Conservation (phyloP, 176 grass and related monocot genomes). For the Eragrostis nindensis region DNA sequence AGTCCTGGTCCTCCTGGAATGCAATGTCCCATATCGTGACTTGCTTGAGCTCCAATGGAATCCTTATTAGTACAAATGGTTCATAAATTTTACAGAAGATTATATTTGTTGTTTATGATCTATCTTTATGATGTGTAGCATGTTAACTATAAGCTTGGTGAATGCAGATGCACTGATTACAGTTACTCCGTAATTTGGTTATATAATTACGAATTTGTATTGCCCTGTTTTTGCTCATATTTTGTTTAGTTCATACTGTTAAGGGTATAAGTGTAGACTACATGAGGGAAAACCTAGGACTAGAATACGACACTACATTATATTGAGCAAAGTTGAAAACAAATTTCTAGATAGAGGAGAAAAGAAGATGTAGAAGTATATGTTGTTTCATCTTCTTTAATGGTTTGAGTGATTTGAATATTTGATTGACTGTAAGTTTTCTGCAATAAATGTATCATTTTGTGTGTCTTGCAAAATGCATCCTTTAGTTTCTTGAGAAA, state of each 20-base stretch:
- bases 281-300: no score
- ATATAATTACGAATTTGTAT: neutral
- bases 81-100: neutral
- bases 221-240: neutral
- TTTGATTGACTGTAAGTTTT: neutral
- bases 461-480: neutral
- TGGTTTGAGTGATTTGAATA: no score
- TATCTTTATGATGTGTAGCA: neutral
- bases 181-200: neutral
- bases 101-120: neutral
- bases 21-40: neutral
- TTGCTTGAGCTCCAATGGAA: constrained; percentile 12
- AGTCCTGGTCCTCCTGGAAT: neutral
- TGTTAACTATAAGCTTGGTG: neutral
- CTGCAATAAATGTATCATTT: neutral
- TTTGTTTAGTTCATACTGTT: neutral
- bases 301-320: neutral
- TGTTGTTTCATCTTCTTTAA: neutral
- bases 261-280: no score
- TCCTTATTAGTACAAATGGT: neutral
- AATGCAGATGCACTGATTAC: neutral
- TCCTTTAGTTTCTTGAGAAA: constrained; percentile 3
- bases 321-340: constrained; percentile 7
- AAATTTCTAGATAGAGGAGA: neutral
- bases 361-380: neutral